Conservation (phyloP, 2,329 filamentous ascomycete genomes). For the Colletotrichum shisoi region DNA sequence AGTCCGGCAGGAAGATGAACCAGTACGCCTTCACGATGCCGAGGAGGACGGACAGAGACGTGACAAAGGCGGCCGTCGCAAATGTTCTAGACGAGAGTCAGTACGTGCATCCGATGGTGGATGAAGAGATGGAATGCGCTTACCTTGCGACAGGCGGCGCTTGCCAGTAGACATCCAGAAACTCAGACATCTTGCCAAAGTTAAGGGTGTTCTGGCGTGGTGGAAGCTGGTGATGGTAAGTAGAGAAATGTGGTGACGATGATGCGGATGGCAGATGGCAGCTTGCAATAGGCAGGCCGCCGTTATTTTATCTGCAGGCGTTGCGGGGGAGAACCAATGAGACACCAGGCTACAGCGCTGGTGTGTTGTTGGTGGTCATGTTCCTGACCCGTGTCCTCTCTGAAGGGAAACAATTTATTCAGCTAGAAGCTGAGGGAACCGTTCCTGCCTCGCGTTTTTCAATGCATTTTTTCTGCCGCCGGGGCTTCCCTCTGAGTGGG, state of each 20-base stretch:
- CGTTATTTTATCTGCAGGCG: conserved; percentile 32
- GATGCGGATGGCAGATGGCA: conserved; percentile 18
- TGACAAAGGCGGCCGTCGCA: conserved; percentile 66
- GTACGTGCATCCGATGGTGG: background rate
- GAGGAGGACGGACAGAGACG: conserved; percentile 67
- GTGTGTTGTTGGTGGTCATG: conserved; percentile 34
- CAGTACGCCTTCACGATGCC: conserved; percentile 59
- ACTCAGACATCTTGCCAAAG: conserved; percentile 38
- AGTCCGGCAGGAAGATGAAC: conserved; percentile 62
- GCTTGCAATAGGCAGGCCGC: conserved; percentile 29
- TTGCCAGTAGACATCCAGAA: conserved; percentile 51
- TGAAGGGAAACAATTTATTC: conserved; percentile 19
- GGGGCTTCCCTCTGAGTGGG: conserved; percentile 10
- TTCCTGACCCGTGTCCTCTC: conserved; percentile 40
- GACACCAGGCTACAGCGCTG: conserved; percentile 39
- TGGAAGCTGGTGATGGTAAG: conserved; percentile 14
- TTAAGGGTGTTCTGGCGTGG: conserved; percentile 8
- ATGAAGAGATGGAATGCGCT: conserved; percentile 34
- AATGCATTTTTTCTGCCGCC: conserved; percentile 36
- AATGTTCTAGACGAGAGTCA: conserved; percentile 64
- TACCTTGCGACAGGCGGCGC: conserved; percentile 55
- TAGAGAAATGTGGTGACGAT: conserved; percentile 22
- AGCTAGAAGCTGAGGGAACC: conserved; percentile 31
- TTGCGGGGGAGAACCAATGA: conserved; percentile 30
- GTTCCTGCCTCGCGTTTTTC: conserved; percentile 33